These are phyloP conservation scores for Neurospora intermedia DNA, from an alignment of 495 filamentous ascomycete genomes.

Conservation along the genomic window DNA sequence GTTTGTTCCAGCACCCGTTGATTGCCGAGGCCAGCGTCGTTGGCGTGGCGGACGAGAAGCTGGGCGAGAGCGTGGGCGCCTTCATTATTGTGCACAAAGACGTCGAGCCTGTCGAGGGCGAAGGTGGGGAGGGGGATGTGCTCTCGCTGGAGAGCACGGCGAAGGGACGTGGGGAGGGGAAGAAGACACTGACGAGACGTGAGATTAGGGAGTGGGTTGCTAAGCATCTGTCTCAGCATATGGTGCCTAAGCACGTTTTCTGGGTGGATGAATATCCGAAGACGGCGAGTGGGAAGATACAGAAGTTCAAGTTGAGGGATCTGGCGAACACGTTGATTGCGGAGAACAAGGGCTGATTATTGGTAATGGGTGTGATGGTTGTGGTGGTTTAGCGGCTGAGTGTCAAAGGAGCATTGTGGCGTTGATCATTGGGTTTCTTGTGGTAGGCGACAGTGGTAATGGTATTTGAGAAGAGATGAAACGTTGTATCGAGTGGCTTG, in stretches of 20 bases:
- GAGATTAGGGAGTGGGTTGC: constrained; percentile 64
- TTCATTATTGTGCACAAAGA: constrained; percentile 55
- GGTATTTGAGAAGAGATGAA: neutral
- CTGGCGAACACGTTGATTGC: constrained; percentile 22
- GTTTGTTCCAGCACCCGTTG: constrained; percentile 58
- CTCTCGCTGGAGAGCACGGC: neutral
- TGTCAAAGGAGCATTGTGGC: neutral
- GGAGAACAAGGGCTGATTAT: neutral
- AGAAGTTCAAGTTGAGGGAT: constrained; percentile 83
- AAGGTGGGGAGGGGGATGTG: constrained; percentile 3
- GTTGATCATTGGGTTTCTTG: neutral
- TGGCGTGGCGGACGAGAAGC: constrained; percentile 70
- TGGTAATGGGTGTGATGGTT: neutral
- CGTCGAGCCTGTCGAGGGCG: constrained; percentile 20
- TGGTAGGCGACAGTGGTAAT: neutral
- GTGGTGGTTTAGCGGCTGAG: neutral
- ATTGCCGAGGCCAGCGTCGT: constrained; percentile 72
- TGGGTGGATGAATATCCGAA: constrained; percentile 77
- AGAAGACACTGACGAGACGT: constrained; percentile 34
- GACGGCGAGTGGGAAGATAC: constrained; percentile 94
- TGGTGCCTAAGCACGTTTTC: constrained; percentile 84
- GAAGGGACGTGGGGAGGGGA: constrained; percentile 3
- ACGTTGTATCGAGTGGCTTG: neutral
- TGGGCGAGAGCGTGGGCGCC: constrained; percentile 79
- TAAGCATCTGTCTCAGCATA: constrained; percentile 59